These are phyloP conservation scores for Aquilaria yunnanensis DNA, from an alignment of 345 rosid species.

Conservation along the genomic window DNA sequence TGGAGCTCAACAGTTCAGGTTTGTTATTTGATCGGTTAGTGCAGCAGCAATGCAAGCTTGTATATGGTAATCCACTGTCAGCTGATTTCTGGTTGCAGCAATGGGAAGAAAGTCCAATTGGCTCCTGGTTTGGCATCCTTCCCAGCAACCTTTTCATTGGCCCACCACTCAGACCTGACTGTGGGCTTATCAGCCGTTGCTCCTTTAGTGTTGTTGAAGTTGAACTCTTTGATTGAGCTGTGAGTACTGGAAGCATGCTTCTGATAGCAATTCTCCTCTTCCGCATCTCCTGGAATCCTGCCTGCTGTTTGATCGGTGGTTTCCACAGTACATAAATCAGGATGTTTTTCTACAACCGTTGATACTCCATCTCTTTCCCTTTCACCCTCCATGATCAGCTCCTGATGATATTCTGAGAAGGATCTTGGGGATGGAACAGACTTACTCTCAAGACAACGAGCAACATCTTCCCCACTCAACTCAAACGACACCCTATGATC, in stretches of 20 bases:
- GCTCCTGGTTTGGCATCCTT: slow-evolving; percentile 45
- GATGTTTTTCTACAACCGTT: slow-evolving; percentile 13
- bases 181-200: slow-evolving; percentile 40
- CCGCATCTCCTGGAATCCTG: slow-evolving; percentile 36
- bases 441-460: slow-evolving; percentile 72
- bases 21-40: slow-evolving; percentile 16
- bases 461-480: slow-evolving; percentile 93
- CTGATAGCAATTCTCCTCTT: slow-evolving; percentile 40
- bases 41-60: slow-evolving; percentile 9
- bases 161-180: slow-evolving; percentile 78
- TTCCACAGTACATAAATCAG: slow-evolving; percentile 20
- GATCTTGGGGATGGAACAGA: slow-evolving; percentile 31
- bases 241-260: slow-evolving; percentile 57
- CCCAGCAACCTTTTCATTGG: slow-evolving; percentile 70
- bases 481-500: slow-evolving; percentile 89
- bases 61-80: slow-evolving; percentile 23
- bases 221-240: slow-evolving; percentile 83
- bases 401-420: slow-evolving; percentile 25
- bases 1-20: slow-evolving; percentile 15
- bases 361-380: slow-evolving; percentile 15
- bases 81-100: slow-evolving; percentile 68
- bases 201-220: slow-evolving; percentile 64
- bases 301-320: slow-evolving; percentile 21
- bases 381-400: slow-evolving; percentile 15
- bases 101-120: slow-evolving; percentile 86